Base-by-base conservation (phyloP, 2,329 filamentous ascomycete species). In the Diaporthe aspalathi region DNA sequence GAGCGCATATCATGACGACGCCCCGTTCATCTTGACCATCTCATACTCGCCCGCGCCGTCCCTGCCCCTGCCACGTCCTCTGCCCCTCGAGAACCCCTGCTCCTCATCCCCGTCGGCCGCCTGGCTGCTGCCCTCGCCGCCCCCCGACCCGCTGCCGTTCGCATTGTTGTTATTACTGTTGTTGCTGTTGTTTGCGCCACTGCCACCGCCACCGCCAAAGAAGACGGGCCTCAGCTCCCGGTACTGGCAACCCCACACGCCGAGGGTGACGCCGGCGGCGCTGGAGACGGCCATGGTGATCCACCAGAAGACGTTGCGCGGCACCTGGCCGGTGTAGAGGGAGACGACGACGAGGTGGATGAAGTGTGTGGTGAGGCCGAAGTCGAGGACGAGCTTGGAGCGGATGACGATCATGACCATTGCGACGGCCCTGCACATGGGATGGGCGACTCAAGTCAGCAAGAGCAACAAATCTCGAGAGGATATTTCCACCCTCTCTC, bases 371-470 rank as follows among this genome's bases (percentile, higher is more conserved):
- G 95, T 97, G 29, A 98, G 85, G 40, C 94, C 93, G 80, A 98
- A 99, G 83, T 99, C 96, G 75, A 94, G 94, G 65, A 98, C 93
- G 73, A 98, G 92, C 81, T 98, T 98, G 60, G 93, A 96, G 73
- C 96, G 94, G 24, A 92, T 91, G 75, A 99, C 90, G 71, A 98
- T 85, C 68, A 95, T 83, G 65, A 97, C 90, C 71, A 98, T 92
- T 52, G 94, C 93, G 71, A 97, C 90, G 52, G 94, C 90, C 79
- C 95, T 98, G 78, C 72, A 24, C 29, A 35, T 35, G 27, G 3
- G 5, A 27, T 35, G 38, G 35, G 29, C 3, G 5, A 27, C 38
- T 17, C 24, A 27, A 17, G 45, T 68, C 22, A 68, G 50, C 49
- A 63, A 50, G 49, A 49, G 70, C 2, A 43, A 6, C 16, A 60